These are phyloP conservation scores for Salix purpurea DNA, from an alignment of 345 rosid species.

Conservation along the genomic window DNA sequence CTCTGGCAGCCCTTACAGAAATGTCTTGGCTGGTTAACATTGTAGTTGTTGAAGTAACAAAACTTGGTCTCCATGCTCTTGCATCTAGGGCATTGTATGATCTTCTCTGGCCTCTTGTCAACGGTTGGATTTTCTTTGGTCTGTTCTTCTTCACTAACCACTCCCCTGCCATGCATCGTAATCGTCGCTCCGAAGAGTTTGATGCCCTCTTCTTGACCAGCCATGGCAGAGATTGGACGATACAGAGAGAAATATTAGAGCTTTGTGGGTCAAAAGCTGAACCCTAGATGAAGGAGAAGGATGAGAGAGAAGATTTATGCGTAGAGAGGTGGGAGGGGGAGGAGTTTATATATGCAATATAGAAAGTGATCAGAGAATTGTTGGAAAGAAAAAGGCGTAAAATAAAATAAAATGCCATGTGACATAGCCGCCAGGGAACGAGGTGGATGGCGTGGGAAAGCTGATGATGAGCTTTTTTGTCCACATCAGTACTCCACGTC, in stretches of 20 bases:
- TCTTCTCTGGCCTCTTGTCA: conserved; percentile 76
- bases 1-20: conserved; percentile 97
- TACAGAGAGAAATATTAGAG: not conserved
- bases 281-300: not conserved
- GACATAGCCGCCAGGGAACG: conserved; percentile 24
- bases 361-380: conserved; percentile 18
- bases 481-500: conserved; percentile 56
- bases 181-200: conserved; percentile 83
- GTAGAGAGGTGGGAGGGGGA: not conserved
- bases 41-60: conserved; percentile 95
- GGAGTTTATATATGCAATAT: not conserved
- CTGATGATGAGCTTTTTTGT: conserved; percentile 45
- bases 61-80: conserved; percentile 96
- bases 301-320: conserved; percentile 10
- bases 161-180: conserved; percentile 42
- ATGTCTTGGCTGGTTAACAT: conserved; percentile 96
- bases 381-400: conserved; percentile 7
- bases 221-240: conserved; percentile 36
- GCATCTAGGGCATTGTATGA: conserved; percentile 91
- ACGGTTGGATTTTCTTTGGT: conserved; percentile 27
- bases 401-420: not conserved
- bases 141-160: conserved; percentile 35
- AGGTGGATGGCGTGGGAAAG: conserved; percentile 53
- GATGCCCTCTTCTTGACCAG: conserved; percentile 53
- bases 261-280: not conserved